phyloP scores from a whole-genome alignment of 169 alveolate genomes.

The Eimeria praecox region DNA sequence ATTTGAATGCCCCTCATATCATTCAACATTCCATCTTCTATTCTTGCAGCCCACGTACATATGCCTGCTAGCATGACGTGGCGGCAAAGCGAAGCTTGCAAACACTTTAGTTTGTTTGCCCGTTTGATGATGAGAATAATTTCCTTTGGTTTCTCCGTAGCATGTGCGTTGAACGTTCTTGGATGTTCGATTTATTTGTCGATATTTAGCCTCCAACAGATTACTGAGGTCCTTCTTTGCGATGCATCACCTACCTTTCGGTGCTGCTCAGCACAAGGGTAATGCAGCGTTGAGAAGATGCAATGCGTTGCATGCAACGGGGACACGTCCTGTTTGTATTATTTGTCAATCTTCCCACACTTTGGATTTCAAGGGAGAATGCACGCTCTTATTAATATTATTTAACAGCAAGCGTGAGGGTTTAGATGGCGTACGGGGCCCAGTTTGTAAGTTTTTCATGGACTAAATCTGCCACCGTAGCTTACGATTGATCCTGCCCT shows the following conservation, averaged over 20 bases:
- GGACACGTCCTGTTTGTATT: too few species aligned
- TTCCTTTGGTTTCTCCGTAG: not conserved
- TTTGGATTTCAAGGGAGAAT: too few species aligned
- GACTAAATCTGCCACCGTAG: not conserved
- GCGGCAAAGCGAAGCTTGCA: not conserved
- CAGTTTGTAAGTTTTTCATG: not conserved
- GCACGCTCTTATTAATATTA: too few species aligned
- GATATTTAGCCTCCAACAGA: not conserved
- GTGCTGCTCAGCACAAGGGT: not conserved
- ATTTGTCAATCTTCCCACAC: too few species aligned
- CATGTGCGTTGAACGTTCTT: not conserved
- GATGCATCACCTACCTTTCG: not conserved
- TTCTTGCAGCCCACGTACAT: not conserved
- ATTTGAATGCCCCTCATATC: not conserved
- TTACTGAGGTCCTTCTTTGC: not conserved
- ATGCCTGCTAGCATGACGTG: not conserved
- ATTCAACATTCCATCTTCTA: not conserved
- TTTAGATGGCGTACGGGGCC: not conserved
- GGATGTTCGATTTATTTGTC: not conserved
- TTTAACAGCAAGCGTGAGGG: not conserved
- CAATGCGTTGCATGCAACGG: too few species aligned
- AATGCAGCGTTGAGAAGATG: too few species aligned
- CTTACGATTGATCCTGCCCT: not conserved
- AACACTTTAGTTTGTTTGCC: not conserved
- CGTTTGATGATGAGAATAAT: not conserved